These are phyloP conservation scores for Eucalyptus cladocalyx DNA, from an alignment of 345 rosid genomes.

Conservation along the genomic window DNA sequence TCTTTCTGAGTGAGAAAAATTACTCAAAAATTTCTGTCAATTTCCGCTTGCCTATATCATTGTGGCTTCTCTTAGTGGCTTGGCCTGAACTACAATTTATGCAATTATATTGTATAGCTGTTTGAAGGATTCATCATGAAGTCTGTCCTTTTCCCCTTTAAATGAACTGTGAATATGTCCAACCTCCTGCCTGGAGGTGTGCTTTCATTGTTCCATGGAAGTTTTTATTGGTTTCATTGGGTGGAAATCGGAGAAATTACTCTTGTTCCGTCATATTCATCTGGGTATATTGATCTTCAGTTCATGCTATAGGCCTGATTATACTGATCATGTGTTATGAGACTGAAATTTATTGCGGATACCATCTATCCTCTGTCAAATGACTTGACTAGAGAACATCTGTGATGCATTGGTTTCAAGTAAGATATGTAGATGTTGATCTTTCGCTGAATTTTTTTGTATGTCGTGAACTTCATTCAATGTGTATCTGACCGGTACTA, in stretches of 20 bases:
- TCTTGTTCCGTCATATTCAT: neutral
- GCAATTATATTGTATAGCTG: neutral
- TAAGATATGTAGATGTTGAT: neutral
- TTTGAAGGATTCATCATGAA: neutral
- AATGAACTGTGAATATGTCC: neutral
- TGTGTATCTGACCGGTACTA: neutral
- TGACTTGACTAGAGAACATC: neutral
- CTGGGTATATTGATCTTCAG: neutral
- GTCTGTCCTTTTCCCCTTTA: neutral
- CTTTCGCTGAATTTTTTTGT: neutral
- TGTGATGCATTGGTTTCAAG: neutral
- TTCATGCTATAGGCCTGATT: neutral
- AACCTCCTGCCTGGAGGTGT: neutral
- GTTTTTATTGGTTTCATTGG: neutral
- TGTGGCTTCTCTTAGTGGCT: neutral
- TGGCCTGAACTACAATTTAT: neutral
- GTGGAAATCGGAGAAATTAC: neutral
- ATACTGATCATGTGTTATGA: neutral
- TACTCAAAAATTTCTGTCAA: neutral
- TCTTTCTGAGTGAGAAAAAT: neutral
- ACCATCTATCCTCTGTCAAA: neutral
- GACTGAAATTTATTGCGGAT: neutral
- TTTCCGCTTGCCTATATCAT: neutral
- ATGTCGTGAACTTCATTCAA: neutral
- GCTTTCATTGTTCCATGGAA: neutral